Evolutionary conservation across 106 monocot genomes (phyloP).

Genomic region (Acorus calamus): DNA sequence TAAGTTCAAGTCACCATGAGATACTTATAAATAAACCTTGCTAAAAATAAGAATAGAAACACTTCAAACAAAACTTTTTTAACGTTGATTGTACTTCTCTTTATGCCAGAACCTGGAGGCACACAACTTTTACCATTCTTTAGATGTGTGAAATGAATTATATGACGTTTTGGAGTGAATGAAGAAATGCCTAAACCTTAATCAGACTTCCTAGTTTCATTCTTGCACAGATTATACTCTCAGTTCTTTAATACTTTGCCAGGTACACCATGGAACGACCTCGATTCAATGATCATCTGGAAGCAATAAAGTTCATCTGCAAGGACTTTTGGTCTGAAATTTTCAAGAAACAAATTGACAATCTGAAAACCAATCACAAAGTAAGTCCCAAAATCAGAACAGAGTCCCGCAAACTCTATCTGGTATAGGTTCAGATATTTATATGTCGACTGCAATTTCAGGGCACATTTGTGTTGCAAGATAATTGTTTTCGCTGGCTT

Average conservation of each 20-base stretch:
- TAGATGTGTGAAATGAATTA: too few relatives aligned
- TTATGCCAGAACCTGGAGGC: too few relatives aligned
- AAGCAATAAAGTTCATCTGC: conserved; percentile 96
- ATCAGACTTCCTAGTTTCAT: neutral
- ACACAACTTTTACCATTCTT: too few relatives aligned
- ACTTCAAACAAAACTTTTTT: too few relatives aligned
- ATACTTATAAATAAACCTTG: too few relatives aligned
- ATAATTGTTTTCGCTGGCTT: conserved; percentile 87
- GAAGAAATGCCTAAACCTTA: too few relatives aligned
- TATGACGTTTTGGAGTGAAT: too few relatives aligned
- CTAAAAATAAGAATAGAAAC: too few relatives aligned
- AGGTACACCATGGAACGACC: conserved; percentile 97
- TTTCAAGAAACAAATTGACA: conserved; percentile 98
- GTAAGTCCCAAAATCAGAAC: conserved; percentile 18
- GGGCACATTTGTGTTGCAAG: conserved; percentile 98
- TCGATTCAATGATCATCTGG: conserved; percentile 82
- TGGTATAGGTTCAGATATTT: neutral
- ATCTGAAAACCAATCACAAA: conserved; percentile 91
- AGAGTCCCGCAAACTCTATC: too few relatives aligned
- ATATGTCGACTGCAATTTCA: conserved; percentile 9
- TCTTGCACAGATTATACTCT: neutral
- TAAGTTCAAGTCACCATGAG: too few relatives aligned
- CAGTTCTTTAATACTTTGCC: neutral
- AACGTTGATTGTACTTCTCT: too few relatives aligned
- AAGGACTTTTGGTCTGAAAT: conserved; percentile 96